Conservation (phyloP, 768 basidiomycete genomes). For the Lactarius sanguifluus region DNA sequence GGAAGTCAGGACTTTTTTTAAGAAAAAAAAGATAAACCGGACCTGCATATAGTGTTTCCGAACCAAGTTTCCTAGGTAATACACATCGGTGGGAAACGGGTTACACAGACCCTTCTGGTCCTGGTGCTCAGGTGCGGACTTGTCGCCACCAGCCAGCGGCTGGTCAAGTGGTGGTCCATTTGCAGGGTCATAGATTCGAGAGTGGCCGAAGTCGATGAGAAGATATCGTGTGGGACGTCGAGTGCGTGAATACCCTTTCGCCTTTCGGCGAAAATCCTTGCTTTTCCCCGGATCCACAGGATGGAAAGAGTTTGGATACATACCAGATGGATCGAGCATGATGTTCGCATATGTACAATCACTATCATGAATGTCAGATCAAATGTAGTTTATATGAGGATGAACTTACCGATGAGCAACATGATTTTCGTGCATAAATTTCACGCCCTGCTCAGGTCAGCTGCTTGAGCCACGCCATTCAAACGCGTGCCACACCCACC, state of each 20-base stretch:
- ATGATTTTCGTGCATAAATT: conserved; percentile 30
- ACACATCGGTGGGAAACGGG: conserved; percentile 40
- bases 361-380: background rate
- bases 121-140: conserved; percentile 38
- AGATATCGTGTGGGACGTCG: conserved; percentile 35
- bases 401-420: conserved; percentile 37
- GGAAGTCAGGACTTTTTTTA: background rate
- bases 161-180: conserved; percentile 31
- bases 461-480: conserved; percentile 24
- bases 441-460: conserved; percentile 25
- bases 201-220: conserved; percentile 41
- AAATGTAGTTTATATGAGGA: no score
- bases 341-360: conserved; percentile 11
- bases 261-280: conserved; percentile 30
- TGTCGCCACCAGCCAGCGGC: conserved; percentile 43
- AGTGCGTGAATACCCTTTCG: conserved; percentile 36
- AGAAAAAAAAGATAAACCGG: background rate
- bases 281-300: conserved; percentile 24
- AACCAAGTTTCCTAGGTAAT: conserved; percentile 38
- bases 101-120: conserved; percentile 20
- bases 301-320: conserved; percentile 37
- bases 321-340: conserved; percentile 34
- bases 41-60: conserved; percentile 33
- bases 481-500: conserved; percentile 9
- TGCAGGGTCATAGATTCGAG: conserved; percentile 34